A percentile compares a stretch with the other conserved stretches of the same genome.
Conservation (phyloP, 176 grass and related monocot species). For the Oryza longistaminata region DNA sequence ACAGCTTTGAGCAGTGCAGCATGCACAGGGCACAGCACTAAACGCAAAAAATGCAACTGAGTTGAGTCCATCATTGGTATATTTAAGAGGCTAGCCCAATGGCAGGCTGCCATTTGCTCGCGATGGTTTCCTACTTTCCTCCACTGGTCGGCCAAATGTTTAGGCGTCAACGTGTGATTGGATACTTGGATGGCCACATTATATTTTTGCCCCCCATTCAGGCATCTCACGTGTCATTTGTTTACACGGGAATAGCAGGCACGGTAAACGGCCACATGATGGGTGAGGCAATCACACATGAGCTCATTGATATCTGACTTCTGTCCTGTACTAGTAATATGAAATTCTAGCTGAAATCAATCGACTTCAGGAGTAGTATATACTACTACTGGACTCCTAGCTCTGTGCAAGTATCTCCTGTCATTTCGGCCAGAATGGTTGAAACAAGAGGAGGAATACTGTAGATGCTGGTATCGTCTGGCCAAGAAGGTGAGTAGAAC, state of each 20-base stretch:
- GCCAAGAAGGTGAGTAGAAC: conserved; percentile 18
- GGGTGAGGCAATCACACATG: neutral
- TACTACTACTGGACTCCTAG: neutral
- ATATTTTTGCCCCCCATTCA: neutral
- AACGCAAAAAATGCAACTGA: neutral
- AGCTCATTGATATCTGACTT: neutral
- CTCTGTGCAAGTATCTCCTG: neutral
- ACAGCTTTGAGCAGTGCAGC: neutral
- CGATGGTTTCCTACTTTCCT: neutral
- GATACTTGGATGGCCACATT: neutral
- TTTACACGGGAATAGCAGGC: neutral
- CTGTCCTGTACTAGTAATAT: neutral
- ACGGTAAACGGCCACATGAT: neutral
- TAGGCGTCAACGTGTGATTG: neutral
- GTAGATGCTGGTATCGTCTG: neutral
- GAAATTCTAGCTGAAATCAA: neutral
- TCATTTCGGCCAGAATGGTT: neutral
- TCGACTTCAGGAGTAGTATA: neutral
- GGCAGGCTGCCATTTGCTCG: neutral
- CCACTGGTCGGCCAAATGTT: neutral
- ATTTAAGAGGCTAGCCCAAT: conserved; percentile 12
- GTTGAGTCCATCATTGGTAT: neutral
- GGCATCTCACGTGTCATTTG: neutral
- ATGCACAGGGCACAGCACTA: neutral
- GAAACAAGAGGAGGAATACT: neutral